Evolutionary conservation across 176 grass and related monocot species (phyloP).

Genomic region (Neostapfia colusana): DNA sequence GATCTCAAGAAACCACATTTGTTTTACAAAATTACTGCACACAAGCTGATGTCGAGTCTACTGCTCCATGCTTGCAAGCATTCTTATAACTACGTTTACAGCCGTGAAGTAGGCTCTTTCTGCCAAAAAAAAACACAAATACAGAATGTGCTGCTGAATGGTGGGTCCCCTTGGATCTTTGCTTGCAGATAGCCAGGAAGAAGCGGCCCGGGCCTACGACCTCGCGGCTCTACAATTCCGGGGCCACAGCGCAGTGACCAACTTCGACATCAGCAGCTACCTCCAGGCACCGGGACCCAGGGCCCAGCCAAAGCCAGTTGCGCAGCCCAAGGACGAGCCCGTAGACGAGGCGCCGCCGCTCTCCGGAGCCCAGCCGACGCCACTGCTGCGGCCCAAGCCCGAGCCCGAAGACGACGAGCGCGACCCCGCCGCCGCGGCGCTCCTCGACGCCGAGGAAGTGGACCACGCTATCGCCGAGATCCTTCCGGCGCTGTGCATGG

Average conservation of each 20-base stretch:
- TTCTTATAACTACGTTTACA: neutral
- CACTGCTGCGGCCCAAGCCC: neutral
- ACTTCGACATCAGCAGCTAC: slow-evolving; percentile 63
- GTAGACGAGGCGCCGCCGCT: neutral
- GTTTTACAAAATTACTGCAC: neutral
- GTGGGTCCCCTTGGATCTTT: neutral
- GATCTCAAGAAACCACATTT: neutral
- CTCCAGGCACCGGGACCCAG: neutral
- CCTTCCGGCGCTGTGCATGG: slow-evolving; percentile 45
- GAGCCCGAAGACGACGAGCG: neutral
- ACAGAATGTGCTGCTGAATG: slow-evolving; percentile 14
- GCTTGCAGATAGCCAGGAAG: slow-evolving; percentile 53
- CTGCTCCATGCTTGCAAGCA: neutral
- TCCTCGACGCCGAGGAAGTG: slow-evolving; percentile 33
- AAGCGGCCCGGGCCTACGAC: slow-evolving; percentile 69
- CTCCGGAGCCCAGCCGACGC: neutral
- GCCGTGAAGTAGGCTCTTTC: neutral
- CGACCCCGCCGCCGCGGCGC: neutral
- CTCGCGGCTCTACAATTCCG: slow-evolving; percentile 53
- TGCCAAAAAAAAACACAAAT: neutral
- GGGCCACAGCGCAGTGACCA: slow-evolving; percentile 57
- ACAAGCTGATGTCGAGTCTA: neutral
- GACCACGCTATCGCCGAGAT: slow-evolving; percentile 54
- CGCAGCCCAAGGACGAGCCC: neutral
- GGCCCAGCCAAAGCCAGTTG: neutral